These are phyloP conservation scores for Primulina tabacum DNA, from an alignment of 257 asterid species.

Conservation along the genomic window DNA sequence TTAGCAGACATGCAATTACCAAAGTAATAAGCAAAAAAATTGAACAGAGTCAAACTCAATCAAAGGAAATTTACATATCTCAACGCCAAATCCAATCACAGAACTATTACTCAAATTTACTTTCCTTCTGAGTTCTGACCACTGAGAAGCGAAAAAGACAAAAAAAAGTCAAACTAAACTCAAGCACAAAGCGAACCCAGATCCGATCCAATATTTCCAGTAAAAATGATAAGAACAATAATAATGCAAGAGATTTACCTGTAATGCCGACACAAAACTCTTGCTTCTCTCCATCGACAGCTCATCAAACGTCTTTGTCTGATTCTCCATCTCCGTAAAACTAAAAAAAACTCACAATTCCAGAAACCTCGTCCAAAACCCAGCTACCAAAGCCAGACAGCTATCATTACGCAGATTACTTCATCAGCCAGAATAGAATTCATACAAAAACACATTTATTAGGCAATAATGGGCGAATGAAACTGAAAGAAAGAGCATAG, in stretches of 20 bases:
- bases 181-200: conserved; percentile 29
- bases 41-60: neutral
- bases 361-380: neutral
- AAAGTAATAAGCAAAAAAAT: neutral
- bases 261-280: conserved; percentile 83
- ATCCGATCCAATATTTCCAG: conserved; percentile 37
- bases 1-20: neutral
- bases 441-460: neutral
- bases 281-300: conserved; percentile 69
- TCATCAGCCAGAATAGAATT: neutral
- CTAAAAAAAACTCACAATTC: conserved; percentile 22
- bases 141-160: neutral
- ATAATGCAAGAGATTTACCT: conserved; percentile 37
- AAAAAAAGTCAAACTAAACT: neutral
- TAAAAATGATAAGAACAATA: neutral
- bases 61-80: neutral
- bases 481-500: conserved; percentile 21
- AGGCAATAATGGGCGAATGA: conserved; percentile 25
- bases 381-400: conserved; percentile 12
- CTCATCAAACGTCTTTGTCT: conserved; percentile 64
- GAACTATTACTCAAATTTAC: conserved; percentile 14
- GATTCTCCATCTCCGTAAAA: conserved; percentile 44
- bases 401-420: neutral
- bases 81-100: conserved; percentile 10
- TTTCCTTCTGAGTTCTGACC: neutral